A percentile compares a stretch with the other conserved stretches of the same genome.
phyloP scores from a whole-genome alignment of 176 grass and related monocot species.

The Thalia dealbata region DNA sequence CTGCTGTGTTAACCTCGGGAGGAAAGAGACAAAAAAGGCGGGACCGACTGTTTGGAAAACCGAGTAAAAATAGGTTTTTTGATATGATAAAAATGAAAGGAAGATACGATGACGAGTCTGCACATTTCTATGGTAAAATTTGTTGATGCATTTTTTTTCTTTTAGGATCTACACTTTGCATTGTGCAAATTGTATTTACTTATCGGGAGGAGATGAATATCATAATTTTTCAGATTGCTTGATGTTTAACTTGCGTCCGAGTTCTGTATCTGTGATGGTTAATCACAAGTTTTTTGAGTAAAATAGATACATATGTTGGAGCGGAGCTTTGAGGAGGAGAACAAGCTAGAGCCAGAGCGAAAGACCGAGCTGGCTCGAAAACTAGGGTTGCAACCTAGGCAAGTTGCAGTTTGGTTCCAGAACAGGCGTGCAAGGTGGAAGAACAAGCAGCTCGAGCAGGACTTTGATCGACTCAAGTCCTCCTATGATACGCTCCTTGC shows the following conservation, averaged over 20 bases:
- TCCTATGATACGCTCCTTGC: conserved; percentile 48
- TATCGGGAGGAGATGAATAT: too few relatives aligned
- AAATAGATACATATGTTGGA: conserved; percentile 8
- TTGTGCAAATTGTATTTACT: too few relatives aligned
- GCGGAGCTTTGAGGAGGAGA: conserved; percentile 19
- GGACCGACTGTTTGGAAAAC: not conserved
- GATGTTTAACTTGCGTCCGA: not conserved
- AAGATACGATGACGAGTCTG: not conserved
- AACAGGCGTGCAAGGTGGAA: conserved; percentile 92
- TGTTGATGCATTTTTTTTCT: too few relatives aligned
- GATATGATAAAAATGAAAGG: not conserved
- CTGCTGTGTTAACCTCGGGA: not conserved
- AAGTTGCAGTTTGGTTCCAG: conserved; percentile 95
- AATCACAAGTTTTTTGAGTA: too few relatives aligned
- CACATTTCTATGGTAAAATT: too few relatives aligned
- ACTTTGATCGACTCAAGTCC: conserved; percentile 65
- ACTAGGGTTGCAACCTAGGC: conserved; percentile 74
- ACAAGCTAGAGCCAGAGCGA: conserved; percentile 90
- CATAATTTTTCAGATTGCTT: not conserved
- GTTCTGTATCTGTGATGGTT: too few relatives aligned
- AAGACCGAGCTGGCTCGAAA: conserved; percentile 77
- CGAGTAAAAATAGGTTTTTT: not conserved
- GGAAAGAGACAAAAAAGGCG: not conserved
- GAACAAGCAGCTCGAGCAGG: conserved; percentile 83
- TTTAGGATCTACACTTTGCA: too few relatives aligned